Evolutionary conservation across 169 alveolate genomes (phyloP).

Genomic region (Amoebophrya sp.): DNA sequence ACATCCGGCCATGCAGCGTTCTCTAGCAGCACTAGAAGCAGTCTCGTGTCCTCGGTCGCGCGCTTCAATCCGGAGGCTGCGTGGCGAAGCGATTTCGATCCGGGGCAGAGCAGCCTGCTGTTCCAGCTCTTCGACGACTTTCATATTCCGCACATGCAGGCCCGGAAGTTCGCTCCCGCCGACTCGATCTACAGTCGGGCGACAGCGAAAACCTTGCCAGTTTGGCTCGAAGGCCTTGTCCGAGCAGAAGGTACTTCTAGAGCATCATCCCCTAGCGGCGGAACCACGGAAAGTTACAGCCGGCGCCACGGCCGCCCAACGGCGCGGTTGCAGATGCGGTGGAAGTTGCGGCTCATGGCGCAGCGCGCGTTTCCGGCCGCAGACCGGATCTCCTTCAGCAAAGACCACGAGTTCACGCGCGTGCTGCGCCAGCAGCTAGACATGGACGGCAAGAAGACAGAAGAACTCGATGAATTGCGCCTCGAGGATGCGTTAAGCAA

Average conservation of each 20-base stretch:
- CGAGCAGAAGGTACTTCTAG: too few species aligned
- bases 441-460: background rate
- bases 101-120: background rate
- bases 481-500: background rate
- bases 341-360: background rate
- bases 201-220: too few species aligned
- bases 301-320: too few species aligned
- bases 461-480: background rate
- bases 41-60: background rate
- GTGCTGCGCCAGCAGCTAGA: background rate
- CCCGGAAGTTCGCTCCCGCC: background rate
- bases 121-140: background rate
- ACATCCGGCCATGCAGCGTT: too few species aligned
- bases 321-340: too few species aligned
- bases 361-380: background rate
- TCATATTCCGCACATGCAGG: background rate
- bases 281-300: too few species aligned
- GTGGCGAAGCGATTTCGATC: background rate
- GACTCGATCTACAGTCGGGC: background rate
- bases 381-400: background rate
- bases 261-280: too few species aligned
- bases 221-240: too few species aligned
- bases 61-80: background rate
- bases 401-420: background rate
- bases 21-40: too few species aligned